Evolutionary conservation across 2,329 filamentous ascomycete species (phyloP).

Genomic region (Pseudogymnoascus sp.): DNA sequence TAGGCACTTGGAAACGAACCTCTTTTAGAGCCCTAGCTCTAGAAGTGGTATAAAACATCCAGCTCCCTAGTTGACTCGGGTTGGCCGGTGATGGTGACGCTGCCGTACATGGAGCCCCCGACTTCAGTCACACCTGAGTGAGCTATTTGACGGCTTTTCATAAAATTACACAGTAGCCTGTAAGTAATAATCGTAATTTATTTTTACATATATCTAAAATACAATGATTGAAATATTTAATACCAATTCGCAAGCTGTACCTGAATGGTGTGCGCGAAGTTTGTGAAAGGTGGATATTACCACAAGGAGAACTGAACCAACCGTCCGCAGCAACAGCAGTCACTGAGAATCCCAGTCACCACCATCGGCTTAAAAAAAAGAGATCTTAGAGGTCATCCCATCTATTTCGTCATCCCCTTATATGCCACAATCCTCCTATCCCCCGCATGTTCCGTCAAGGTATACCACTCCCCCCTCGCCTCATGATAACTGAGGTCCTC

Average conservation of each 20-base stretch:
- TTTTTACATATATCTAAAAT: background rate
- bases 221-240: background rate
- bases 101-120: background rate
- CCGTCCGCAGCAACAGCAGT: background rate
- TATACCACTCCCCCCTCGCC: conserved; percentile 16
- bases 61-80: background rate
- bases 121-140: background rate
- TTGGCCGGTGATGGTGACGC: background rate
- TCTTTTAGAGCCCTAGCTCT: background rate
- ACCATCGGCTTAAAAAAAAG: background rate
- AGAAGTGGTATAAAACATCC: background rate
- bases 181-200: background rate
- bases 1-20: background rate
- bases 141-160: too few species aligned
- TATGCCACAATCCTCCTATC: conserved; percentile 9
- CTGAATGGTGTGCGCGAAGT: background rate
- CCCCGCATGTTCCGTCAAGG: conserved; percentile 12
- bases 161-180: too few species aligned
- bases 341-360: background rate
- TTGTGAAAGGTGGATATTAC: background rate
- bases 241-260: background rate
- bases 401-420: background rate
- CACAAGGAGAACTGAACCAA: background rate
- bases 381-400: background rate
- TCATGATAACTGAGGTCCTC: conserved; percentile 30